Base-by-base conservation (phyloP, 257 asterid species). In the Penstemon eatonii region DNA sequence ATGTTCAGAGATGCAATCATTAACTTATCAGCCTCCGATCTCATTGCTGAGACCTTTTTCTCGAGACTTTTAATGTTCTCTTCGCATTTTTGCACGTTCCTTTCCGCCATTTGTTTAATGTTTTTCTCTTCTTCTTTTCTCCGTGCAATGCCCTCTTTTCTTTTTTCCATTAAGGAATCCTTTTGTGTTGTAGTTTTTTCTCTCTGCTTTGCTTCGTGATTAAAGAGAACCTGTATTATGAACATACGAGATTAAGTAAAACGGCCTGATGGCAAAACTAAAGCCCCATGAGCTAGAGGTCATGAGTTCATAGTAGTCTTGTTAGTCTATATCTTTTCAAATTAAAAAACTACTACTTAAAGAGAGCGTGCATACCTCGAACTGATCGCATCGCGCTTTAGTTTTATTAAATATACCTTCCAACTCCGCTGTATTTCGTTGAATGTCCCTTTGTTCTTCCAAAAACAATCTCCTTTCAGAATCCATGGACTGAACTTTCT, bases 161-260 rank as follows among this genome's bases (percentile, higher is more conserved):
- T 76, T 78, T 80, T 75, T 55, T 6, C 68, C 73, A 69, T 85
- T 53, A 78, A 4, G 42, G 55, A 13, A 33, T 70, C 79, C 2
- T 50, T 79, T 58, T 69, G 75, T 36, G 10, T 64, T 25, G 56
- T 42, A 55, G 46, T 56, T 36, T 51, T 76, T 9, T 43, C 19
- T 61, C 77, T 82, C 80, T 83, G 91, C 80, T 62, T 80, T 65
- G 75, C 86, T 80, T 78, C 95, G 64, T 83, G 86, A 79, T 69
- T 82, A 77, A 58, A 41, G 25, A 81, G 79, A 54, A 69, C 85
- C 96, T 91, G 84, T 10, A 74, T 70, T 7, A 55, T 51, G 39
- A 25, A 43, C 40, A 63, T 12, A 1, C 11, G 33, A 19, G 11
- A 7, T 46, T 42, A 18, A 38, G 37, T 8, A 43, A 53, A 66